Conservation (phyloP, 345 rosid species). For the Eucalyptus decipiens region DNA sequence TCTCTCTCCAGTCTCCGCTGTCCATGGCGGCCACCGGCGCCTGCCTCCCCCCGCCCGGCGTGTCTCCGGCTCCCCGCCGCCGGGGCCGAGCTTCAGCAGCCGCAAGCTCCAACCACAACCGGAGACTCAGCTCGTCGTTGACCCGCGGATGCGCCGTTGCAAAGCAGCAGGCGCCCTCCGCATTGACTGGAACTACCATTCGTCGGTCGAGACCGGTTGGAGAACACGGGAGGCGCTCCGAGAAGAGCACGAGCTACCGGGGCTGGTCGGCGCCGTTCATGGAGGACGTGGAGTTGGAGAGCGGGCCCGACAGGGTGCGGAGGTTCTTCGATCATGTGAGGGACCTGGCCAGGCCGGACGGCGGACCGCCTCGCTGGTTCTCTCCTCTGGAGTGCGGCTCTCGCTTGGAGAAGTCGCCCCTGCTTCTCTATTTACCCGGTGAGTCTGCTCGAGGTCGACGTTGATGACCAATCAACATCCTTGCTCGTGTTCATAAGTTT, state of each 20-base stretch:
- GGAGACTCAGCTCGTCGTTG: neutral
- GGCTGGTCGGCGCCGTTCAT: neutral
- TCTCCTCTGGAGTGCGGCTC: constrained; percentile 51
- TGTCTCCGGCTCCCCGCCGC: neutral
- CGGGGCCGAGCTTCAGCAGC: neutral
- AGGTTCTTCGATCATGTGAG: constrained; percentile 37
- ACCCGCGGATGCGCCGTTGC: neutral
- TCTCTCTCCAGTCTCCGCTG: neutral
- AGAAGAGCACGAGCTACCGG: neutral
- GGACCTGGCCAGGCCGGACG: constrained; percentile 31
- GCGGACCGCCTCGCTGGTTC: constrained; percentile 68
- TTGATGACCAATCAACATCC: neutral
- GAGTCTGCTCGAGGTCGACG: neutral
- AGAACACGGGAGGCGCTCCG: neutral
- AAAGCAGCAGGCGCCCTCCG: neutral
- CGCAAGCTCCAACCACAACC: neutral
- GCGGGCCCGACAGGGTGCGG: constrained; percentile 6
- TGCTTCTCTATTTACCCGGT: constrained; percentile 72
- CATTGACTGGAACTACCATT: neutral
- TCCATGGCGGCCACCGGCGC: constrained; percentile 8
- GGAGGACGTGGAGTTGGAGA: neutral
- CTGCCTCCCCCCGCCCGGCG: neutral
- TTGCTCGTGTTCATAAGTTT: neutral
- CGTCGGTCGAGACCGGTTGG: neutral
- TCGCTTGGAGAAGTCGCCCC: constrained; percentile 35